A percentile compares a stretch with the other conserved stretches of the same genome.
Evolutionary conservation across 768 basidiomycete species (phyloP).

Genomic region (Tremella mesenterica): DNA sequence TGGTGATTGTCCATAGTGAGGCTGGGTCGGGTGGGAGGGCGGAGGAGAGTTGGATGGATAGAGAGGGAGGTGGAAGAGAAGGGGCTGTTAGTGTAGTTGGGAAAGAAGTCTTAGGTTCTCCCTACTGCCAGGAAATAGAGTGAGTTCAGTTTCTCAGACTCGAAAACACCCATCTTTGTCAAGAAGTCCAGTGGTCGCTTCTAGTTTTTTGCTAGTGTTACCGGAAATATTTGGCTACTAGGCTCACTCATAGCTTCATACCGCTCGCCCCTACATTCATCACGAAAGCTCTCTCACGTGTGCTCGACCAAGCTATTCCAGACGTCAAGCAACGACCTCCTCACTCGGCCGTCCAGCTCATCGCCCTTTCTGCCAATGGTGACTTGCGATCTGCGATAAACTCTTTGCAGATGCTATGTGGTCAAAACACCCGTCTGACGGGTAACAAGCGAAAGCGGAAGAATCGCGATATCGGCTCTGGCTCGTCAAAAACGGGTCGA

Average conservation of each 20-base stretch:
- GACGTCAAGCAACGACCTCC: constrained; percentile 47
- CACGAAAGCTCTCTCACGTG: constrained; percentile 65
- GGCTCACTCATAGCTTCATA: constrained; percentile 59
- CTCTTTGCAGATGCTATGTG: constrained; percentile 72
- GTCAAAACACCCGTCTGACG: constrained; percentile 34
- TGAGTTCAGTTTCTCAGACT: constrained; percentile 44
- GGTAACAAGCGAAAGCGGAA: constrained; percentile 23
- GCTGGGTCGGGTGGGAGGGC: constrained; percentile 66
- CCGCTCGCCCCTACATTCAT: constrained; percentile 82
- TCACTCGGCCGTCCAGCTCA: constrained; percentile 61
- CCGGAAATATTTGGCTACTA: too few relatives aligned
- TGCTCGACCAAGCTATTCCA: constrained; percentile 50
- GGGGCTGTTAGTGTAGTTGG: constrained; percentile 59
- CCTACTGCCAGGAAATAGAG: constrained; percentile 72
- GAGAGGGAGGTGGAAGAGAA: constrained; percentile 48
- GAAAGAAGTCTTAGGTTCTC: constrained; percentile 58
- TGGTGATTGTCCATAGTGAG: constrained; percentile 78
- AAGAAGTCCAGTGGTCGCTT: too few relatives aligned
- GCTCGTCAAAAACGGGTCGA: constrained; percentile 19
- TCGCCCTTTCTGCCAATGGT: constrained; percentile 73
- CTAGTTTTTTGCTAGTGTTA: too few relatives aligned
- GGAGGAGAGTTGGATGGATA: constrained; percentile 49
- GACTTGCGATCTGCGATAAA: constrained; percentile 91
- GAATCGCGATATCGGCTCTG: not conserved
- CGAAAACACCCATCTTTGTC: not conserved